Conservation (phyloP, 2,329 filamentous ascomycete genomes). For the Aspergillus sp. region DNA sequence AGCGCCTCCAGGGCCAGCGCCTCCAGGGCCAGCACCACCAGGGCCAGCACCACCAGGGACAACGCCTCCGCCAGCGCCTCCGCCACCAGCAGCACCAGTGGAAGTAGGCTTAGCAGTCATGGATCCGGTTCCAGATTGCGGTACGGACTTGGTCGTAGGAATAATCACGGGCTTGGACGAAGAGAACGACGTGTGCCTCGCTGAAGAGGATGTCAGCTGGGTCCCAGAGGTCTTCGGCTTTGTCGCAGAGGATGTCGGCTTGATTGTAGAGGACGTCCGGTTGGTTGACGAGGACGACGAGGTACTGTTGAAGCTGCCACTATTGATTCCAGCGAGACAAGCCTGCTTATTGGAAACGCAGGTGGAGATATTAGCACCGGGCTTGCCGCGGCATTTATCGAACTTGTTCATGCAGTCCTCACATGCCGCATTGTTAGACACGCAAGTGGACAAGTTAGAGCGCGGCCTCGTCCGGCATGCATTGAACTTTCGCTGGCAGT, state of each 20-base stretch:
- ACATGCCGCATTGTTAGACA: neutral
- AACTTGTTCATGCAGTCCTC: neutral
- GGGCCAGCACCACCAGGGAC: neutral
- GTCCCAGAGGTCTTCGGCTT: neutral
- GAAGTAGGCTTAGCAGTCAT: no score
- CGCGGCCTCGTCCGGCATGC: neutral
- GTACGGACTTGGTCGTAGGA: no score
- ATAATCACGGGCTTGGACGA: no score
- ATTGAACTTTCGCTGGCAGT: neutral
- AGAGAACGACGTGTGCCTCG: neutral
- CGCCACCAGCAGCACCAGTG: neutral
- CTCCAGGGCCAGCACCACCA: neutral
- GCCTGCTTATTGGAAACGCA: neutral
- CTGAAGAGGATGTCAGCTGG: neutral
- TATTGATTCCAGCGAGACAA: neutral
- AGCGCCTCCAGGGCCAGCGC: neutral
- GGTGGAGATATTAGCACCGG: neutral
- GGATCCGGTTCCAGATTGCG: no score
- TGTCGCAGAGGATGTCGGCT: no score
- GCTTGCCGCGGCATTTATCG: neutral
- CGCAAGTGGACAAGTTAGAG: neutral
- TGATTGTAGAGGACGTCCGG: no score
- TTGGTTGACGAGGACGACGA: no score
- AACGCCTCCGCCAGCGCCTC: neutral
- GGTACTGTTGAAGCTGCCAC: no score